Evolutionary conservation across 164 flowering plant genomes (phyloP), one percentile per base, ranked within the genome.

Genomic region (Macadamia tetraphylla): DNA sequence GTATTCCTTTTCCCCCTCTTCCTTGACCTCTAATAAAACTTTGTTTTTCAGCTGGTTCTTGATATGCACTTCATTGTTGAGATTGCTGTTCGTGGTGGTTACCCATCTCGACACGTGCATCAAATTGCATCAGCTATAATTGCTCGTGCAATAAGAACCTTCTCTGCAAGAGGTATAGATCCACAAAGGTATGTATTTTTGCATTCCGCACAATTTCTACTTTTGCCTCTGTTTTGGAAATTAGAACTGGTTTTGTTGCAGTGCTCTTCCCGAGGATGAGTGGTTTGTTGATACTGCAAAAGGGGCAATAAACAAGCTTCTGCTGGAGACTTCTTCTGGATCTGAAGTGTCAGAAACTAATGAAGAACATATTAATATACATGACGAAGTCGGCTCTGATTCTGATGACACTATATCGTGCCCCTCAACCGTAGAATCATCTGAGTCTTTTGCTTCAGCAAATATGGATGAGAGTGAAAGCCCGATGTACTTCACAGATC

Each of bases 41-140:
- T 58, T 60, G 31, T 49, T 40, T 78, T 42, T 75, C 93, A 92
- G 98, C 76, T 95, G 59, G 83, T 92, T 78, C 92, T 95, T 60
- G 99, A 95, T 71, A 90, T 92, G 97, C 97, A 89, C 76, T 95
- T 95, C 80, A 86, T 89, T 31, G 92, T 89, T 64, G 98, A 95
- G 76, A 92, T 92, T 70, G 96, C 98, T 30, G 87, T 89, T 17
- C 89, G 77, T 80, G 96, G 93, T 29, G 93, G 97, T 42, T 91
- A 89, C 69, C 91, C 96, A 60, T 86, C 93, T 11, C 83, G 91
- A 60, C 75, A 87, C 52, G 85, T 95, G 12, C 94, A 85, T 64
- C 97, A 92, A 81, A 85, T 83, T 72, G 88, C 91, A 62, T 86
- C 97, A 14, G 88, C 88, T 46, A 87, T 95, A 58, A 95, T 83